Percentiles rank a stretch among this genome's conserved stretches.
Evolutionary conservation across 106 monocot species (phyloP).

Genomic region (Dendrobium huoshanense): DNA sequence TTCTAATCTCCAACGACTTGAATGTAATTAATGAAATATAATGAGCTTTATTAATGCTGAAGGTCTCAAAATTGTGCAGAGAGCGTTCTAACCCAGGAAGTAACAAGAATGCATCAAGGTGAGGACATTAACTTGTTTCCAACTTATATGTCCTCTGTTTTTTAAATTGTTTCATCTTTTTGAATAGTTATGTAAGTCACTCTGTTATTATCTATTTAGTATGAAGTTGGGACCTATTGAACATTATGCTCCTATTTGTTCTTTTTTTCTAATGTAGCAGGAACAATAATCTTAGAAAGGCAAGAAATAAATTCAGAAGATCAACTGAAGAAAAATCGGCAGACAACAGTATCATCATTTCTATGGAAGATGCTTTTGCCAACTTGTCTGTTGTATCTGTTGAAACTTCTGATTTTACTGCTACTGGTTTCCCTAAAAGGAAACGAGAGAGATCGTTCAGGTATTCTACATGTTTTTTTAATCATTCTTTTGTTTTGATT

Average conservation of each 20-base stretch:
- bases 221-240: background rate
- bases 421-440: background rate
- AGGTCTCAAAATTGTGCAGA: background rate
- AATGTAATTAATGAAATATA: background rate
- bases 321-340: conserved; percentile 9
- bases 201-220: background rate
- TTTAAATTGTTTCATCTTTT: background rate
- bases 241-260: background rate
- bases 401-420: background rate
- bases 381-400: conserved; percentile 6
- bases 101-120: conserved; percentile 8
- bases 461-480: background rate
- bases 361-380: background rate
- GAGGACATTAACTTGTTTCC: background rate
- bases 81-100: background rate
- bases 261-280: conserved; percentile 10
- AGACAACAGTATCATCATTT: background rate
- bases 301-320: conserved; percentile 7
- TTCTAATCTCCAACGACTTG: conserved; percentile 1
- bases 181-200: background rate
- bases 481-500: background rate
- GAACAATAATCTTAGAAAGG: conserved; percentile 8
- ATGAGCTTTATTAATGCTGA: background rate
- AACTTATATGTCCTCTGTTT: background rate
- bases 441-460: conserved; percentile 15